phyloP scores from a whole-genome alignment of 192 early-diverging fungal genomes.

The Radiomyces spectabilis region DNA sequence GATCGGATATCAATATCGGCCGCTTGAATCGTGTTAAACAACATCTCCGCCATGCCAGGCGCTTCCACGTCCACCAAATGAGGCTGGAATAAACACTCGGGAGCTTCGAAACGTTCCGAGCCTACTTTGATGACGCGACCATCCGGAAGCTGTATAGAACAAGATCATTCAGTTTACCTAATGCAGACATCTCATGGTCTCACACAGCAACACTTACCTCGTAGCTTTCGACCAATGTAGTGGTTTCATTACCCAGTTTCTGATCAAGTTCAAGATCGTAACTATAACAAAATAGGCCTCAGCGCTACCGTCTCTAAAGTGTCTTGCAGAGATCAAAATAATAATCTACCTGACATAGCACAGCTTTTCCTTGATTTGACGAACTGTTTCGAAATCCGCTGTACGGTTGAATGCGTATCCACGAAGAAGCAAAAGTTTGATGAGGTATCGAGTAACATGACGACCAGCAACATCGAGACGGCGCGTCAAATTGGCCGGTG shows the following conservation, averaged over 20 bases:
- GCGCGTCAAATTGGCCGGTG: slow-evolving; percentile 81
- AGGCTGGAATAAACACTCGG: slow-evolving; percentile 98
- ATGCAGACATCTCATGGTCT: not conserved
- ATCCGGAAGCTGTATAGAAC: slow-evolving; percentile 72
- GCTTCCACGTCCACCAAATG: slow-evolving; percentile 94
- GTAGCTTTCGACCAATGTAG: slow-evolving; percentile 92
- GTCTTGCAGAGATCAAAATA: not conserved
- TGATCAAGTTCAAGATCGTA: slow-evolving; percentile 93
- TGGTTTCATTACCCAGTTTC: slow-evolving; percentile 94
- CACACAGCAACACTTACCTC: slow-evolving; percentile 44
- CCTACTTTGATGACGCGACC: slow-evolving; percentile 98
- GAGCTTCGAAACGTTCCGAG: slow-evolving; percentile 96
- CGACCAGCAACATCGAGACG: slow-evolving; percentile 95
- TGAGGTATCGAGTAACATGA: slow-evolving; percentile 93
- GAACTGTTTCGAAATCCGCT: slow-evolving; percentile 96
- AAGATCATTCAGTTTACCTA: not conserved
- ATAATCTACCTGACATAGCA: slow-evolving; percentile 98
- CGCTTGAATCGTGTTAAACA: slow-evolving; percentile 88
- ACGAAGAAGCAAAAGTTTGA: slow-evolving; percentile 88
- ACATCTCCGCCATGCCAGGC: slow-evolving; percentile 87
- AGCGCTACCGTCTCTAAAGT: not conserved
- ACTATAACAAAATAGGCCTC: slow-evolving; percentile 31
- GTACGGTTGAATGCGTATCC: slow-evolving; percentile 97
- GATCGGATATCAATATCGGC: slow-evolving; percentile 88
- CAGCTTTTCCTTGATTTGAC: slow-evolving; percentile 96